Evolutionary conservation across 2,329 filamentous ascomycete genomes (phyloP).

Genomic region (Aureobasidium sp.): DNA sequence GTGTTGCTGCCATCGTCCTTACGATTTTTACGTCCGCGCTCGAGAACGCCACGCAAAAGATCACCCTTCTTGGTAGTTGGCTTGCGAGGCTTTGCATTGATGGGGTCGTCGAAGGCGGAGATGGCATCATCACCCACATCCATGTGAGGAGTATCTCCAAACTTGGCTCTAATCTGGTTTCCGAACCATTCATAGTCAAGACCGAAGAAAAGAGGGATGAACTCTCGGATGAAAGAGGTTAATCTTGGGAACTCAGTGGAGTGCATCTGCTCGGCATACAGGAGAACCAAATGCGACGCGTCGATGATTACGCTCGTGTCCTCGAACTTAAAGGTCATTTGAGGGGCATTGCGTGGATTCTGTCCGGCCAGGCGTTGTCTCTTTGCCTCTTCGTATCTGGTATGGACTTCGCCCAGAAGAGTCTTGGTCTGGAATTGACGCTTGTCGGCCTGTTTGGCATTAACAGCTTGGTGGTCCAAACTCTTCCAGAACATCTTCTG

Average conservation of each 20-base stretch:
- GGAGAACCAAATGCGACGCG: constrained; percentile 39
- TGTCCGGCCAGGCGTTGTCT: constrained; percentile 49
- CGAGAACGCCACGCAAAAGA: constrained; percentile 79
- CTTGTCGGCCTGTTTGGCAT: constrained; percentile 84
- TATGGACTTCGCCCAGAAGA: constrained; percentile 82
- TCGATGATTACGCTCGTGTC: constrained; percentile 48
- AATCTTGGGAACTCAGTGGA: constrained; percentile 39
- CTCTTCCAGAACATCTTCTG: constrained; percentile 93
- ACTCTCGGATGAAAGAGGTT: constrained; percentile 42
- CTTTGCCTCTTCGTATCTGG: constrained; percentile 84
- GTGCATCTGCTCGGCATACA: constrained; percentile 36
- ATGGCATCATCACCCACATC: constrained; percentile 67
- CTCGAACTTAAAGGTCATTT: constrained; percentile 67
- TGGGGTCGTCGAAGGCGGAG: constrained; percentile 60
- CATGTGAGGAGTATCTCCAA: constrained; percentile 46
- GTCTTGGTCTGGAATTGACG: constrained; percentile 84
- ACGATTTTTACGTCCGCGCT: constrained; percentile 62
- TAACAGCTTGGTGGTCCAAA: constrained; percentile 91
- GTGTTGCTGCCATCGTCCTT: constrained; percentile 70
- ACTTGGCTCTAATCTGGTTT: constrained; percentile 51
- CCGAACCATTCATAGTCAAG: constrained; percentile 51
- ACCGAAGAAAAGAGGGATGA: constrained; percentile 45
- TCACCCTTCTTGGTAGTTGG: constrained; percentile 64
- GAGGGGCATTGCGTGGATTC: constrained; percentile 34
- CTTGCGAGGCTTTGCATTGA: constrained; percentile 60